Evolutionary conservation across 495 filamentous ascomycete genomes (phyloP).

Genomic region (Penicillium salamii): DNA sequence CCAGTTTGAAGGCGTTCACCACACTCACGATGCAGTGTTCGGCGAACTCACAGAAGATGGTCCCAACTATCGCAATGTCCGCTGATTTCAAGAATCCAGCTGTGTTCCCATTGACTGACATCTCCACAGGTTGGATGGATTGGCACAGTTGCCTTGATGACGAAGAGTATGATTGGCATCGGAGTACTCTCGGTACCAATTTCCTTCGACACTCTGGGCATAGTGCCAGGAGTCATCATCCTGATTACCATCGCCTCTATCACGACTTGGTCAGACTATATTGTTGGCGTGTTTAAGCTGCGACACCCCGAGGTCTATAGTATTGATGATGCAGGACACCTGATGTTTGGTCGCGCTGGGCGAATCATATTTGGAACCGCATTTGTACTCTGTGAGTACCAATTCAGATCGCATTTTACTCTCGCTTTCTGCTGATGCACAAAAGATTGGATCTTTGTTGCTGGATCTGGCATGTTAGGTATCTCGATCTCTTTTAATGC

Average conservation of each 20-base stretch:
- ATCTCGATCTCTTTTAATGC: slow-evolving; percentile 69
- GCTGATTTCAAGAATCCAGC: background rate
- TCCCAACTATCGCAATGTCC: slow-evolving; percentile 7
- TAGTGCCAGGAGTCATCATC: slow-evolving; percentile 52
- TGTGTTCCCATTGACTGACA: background rate
- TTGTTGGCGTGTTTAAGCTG: slow-evolving; percentile 71
- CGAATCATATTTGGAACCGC: slow-evolving; percentile 57
- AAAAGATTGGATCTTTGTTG: slow-evolving; percentile 46
- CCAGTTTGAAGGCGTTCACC: too few species aligned
- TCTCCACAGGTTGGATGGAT: slow-evolving; percentile 30
- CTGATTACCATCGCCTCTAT: slow-evolving; percentile 55
- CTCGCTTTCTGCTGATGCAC: too few species aligned
- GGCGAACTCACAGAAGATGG: slow-evolving; percentile 5
- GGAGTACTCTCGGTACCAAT: slow-evolving; percentile 60
- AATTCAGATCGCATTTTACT: too few species aligned
- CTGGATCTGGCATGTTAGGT: slow-evolving; percentile 55
- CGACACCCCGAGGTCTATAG: slow-evolving; percentile 61
- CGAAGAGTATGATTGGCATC: slow-evolving; percentile 53
- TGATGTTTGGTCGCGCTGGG: slow-evolving; percentile 62
- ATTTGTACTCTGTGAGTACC: slow-evolving; percentile 43
- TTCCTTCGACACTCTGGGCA: slow-evolving; percentile 59
- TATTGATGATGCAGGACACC: slow-evolving; percentile 63
- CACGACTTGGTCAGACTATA: slow-evolving; percentile 71
- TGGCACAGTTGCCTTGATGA: slow-evolving; percentile 36
- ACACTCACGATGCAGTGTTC: slow-evolving; percentile 5